phyloP scores from a whole-genome alignment of 2,329 filamentous ascomycete genomes.

The Apiospora sp. region DNA sequence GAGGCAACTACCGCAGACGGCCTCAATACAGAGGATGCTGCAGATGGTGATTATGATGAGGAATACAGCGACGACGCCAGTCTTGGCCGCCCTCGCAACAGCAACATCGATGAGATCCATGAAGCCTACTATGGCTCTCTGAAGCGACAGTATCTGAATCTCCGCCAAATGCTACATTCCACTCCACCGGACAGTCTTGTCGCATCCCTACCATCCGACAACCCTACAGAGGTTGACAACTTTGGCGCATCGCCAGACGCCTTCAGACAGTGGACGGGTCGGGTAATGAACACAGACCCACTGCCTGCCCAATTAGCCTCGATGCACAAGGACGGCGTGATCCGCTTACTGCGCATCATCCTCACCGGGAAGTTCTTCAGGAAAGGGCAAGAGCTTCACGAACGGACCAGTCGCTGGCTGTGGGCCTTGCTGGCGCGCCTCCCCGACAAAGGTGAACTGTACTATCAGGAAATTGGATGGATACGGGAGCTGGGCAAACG shows the following conservation, averaged over 20 bases:
- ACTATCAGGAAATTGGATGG: slow-evolving; percentile 76
- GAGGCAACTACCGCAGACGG: slow-evolving; percentile 29
- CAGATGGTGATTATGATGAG: slow-evolving; percentile 40
- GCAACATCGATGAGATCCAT: slow-evolving; percentile 55
- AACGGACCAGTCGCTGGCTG: slow-evolving; percentile 80
- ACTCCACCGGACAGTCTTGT: slow-evolving; percentile 61
- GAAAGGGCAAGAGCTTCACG: slow-evolving; percentile 65
- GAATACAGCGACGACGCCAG: slow-evolving; percentile 39
- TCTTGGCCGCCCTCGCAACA: slow-evolving; percentile 40
- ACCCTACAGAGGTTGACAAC: slow-evolving; percentile 63
- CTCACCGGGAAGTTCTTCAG: slow-evolving; percentile 69
- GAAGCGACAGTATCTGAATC: slow-evolving; percentile 67
- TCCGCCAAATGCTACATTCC: slow-evolving; percentile 68
- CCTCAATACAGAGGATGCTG: slow-evolving; percentile 27
- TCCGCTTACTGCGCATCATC: slow-evolving; percentile 73
- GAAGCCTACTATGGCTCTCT: slow-evolving; percentile 74
- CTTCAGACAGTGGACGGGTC: slow-evolving; percentile 59
- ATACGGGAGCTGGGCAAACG: slow-evolving; percentile 82
- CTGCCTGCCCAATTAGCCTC: slow-evolving; percentile 65
- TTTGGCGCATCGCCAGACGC: slow-evolving; percentile 60
- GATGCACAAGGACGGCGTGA: slow-evolving; percentile 71
- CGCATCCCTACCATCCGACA: slow-evolving; percentile 59
- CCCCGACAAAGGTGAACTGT: slow-evolving; percentile 77
- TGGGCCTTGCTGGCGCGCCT: slow-evolving; percentile 84
- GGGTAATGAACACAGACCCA: slow-evolving; percentile 62